phyloP scores from a whole-genome alignment of 306 rosid genomes.

The Cicer chorassanicum region DNA sequence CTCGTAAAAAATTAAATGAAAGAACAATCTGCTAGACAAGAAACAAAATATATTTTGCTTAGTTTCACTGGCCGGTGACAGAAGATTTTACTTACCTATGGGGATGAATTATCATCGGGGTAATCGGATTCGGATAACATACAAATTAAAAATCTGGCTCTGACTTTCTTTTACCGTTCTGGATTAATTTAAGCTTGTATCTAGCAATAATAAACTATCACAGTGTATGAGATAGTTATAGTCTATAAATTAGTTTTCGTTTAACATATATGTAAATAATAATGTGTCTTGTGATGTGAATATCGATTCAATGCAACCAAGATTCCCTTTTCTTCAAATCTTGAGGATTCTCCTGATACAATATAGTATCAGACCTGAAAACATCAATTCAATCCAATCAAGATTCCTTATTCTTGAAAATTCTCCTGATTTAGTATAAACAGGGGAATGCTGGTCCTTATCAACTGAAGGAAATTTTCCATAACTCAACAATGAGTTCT shows the following conservation, averaged over 20 bases:
- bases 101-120: no score
- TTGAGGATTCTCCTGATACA: not conserved
- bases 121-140: no score
- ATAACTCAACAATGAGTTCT: not conserved
- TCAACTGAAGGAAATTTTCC: not conserved
- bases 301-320: not conserved
- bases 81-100: no score
- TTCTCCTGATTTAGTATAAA: not conserved
- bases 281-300: no score
- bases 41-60: not conserved
- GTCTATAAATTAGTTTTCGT: not conserved
- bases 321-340: not conserved
- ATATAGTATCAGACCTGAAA: not conserved
- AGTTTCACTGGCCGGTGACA: not conserved
- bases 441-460: not conserved
- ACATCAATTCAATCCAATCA: not conserved
- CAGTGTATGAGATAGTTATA: not conserved
- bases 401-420: not conserved
- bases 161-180: no score
- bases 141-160: no score
- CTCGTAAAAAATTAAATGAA: no score
- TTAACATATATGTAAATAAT: not conserved
- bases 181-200: no score
- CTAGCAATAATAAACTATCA: no score
- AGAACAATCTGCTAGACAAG: no score